Base-by-base conservation (phyloP, 257 asterid genomes). In the Solanum tacnaense region DNA sequence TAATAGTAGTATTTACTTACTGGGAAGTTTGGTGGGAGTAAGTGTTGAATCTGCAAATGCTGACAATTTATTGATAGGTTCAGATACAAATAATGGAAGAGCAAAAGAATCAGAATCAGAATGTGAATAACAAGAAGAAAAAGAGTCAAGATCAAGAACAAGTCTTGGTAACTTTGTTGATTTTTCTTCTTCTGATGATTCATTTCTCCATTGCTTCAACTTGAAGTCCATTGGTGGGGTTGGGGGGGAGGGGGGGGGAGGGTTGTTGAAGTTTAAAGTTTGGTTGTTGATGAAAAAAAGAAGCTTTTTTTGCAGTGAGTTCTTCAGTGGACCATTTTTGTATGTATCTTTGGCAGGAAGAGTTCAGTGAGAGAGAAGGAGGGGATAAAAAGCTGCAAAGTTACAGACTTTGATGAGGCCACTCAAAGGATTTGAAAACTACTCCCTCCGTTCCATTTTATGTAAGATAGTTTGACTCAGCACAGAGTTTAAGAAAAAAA, bases 141-240 rank as follows among this genome's bases (percentile, higher is more conserved):
- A 25, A 12, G 85, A 62, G 25, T 87, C 88, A 72, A 91, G 86
- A 89, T 92, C 72, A 84, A 91, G 90, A 86, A 89, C 86, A 85
- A 91, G 93, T 92, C 90, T 93, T 39, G 95, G 96, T 84, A 90
- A 90, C 90, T 94, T 76, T 35, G 58, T 7, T 36, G 35, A 7
- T 13, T 25, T 18, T 49, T 18, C 39, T 49, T 29, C 41, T 46
- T 0, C 41, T 71, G 84, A 89, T 90, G 89, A 88, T 20, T 76
- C 88, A 38, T 91, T 91, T 91, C 94, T 91, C 98, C 98, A 94
- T 92, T 94, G 96, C 92, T 94, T 95, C 94, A 91, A 89, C 88
- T 92, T 90, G 88, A 95, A 94, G 91, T 95, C 98, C 99, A 96
- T 96, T 70, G 35, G 5, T 29, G 10, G 36, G 75, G 23, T 25